These are phyloP conservation scores for Pythium inflatum DNA, from an alignment of 352 stramenopile genomes.

Conservation along the genomic window DNA sequence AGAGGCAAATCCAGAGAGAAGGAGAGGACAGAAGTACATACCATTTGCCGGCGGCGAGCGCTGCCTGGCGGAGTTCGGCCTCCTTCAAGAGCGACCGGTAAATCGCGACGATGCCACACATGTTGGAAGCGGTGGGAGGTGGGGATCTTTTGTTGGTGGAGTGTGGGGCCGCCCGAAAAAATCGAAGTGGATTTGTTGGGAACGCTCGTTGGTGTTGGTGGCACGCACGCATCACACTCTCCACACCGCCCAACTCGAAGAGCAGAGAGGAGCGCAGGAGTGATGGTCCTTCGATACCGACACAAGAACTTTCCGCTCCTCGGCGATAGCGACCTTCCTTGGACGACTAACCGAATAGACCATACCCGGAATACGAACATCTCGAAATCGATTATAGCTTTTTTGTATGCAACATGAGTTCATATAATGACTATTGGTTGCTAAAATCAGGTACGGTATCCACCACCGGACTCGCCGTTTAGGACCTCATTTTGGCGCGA, in stretches of 20 bases:
- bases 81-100: slow-evolving; percentile 95
- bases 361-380: background rate
- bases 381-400: background rate
- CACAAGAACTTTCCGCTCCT: slow-evolving; percentile 38
- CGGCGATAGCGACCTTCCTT: slow-evolving; percentile 16
- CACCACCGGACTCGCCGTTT: background rate
- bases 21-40: slow-evolving; percentile 34
- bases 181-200: no score
- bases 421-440: background rate
- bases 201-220: background rate
- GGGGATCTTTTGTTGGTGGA: background rate
- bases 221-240: no score
- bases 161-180: background rate
- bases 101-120: slow-evolving; percentile 99
- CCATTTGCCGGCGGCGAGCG: slow-evolving; percentile 94
- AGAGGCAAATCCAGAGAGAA: background rate
- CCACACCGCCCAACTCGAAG: no score
- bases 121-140: slow-evolving; percentile 41
- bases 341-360: background rate
- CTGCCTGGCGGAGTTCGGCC: slow-evolving; percentile 91
- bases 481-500: slow-evolving; percentile 6
- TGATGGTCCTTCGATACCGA: slow-evolving; percentile 32
- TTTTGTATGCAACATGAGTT: no score
- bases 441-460: slow-evolving; percentile 7
- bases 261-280: background rate